A percentile compares a stretch with the other conserved stretches of the same genome.
Conservation (phyloP, 169 alveolate genomes). For the Plasmodium berghei region DNA sequence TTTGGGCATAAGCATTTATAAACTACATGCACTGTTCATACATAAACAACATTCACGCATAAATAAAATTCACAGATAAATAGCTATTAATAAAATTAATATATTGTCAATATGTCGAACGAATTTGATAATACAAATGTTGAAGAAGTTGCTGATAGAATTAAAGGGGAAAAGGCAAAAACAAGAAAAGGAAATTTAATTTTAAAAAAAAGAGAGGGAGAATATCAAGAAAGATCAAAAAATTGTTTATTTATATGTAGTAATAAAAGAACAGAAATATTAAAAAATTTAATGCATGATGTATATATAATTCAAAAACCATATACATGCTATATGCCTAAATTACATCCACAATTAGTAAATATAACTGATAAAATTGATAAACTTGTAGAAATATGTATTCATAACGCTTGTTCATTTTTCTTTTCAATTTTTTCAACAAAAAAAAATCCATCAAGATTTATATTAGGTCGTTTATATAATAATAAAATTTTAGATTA, state of each 20-base stretch:
- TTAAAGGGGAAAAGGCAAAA: conserved; percentile 21
- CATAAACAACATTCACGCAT: neutral
- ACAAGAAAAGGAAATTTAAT: conserved; percentile 48
- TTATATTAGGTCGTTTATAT: conserved; percentile 36
- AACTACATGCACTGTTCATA: neutral
- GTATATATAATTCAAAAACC: conserved; percentile 29
- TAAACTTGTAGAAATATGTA: conserved; percentile 32
- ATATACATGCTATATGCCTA: conserved; percentile 67
- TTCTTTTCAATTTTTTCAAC: conserved; percentile 46
- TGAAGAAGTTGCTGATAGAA: conserved; percentile 22
- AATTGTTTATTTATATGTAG: conserved; percentile 41
- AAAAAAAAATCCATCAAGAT: conserved; percentile 52
- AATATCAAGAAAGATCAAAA: conserved; percentile 30
- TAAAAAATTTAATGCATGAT: conserved; percentile 55
- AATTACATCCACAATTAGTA: conserved; percentile 16
- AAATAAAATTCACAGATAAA: neutral
- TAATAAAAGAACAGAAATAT: conserved; percentile 38
- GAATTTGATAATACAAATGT: conserved; percentile 31
- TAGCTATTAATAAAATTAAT: neutral
- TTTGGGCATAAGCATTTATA: too few species aligned
- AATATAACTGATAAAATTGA: conserved; percentile 18
- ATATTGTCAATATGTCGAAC: neutral
- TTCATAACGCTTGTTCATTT: conserved; percentile 52
- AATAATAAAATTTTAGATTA: conserved; percentile 37
- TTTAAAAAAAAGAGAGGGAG: conserved; percentile 58